Conservation (phyloP, 1,284 basidiomycete species). For the Fomitopsis schrenkii region DNA sequence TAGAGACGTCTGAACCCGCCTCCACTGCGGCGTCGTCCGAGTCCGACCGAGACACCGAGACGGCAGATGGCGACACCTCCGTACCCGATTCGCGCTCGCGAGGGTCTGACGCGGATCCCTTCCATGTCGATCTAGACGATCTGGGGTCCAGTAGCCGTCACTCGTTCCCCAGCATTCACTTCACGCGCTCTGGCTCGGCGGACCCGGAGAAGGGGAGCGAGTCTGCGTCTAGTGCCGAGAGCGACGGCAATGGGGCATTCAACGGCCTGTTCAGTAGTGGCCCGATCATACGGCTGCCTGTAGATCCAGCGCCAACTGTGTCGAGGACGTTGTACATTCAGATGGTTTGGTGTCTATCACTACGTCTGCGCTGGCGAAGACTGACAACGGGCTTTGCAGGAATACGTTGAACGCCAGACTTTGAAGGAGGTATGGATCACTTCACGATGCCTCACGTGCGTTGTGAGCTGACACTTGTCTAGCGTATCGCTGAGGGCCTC, state of each 20-base stretch:
- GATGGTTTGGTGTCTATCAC: conserved; percentile 52
- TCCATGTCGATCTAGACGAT: conserved; percentile 59
- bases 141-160: conserved; percentile 48
- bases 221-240: conserved; percentile 32
- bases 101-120: conserved; percentile 35
- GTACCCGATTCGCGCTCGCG: conserved; percentile 31
- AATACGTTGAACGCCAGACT: conserved; percentile 86
- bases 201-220: conserved; percentile 33
- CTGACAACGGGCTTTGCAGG: conserved; percentile 38
- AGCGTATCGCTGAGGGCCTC: conserved; percentile 80
- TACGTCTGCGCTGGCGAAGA: background rate
- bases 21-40: conserved; percentile 45
- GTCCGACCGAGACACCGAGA: conserved; percentile 33
- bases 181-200: conserved; percentile 45
- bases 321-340: conserved; percentile 82
- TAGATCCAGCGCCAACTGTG: conserved; percentile 34
- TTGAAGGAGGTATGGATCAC: conserved; percentile 60
- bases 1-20: conserved; percentile 58
- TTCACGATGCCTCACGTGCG: background rate
- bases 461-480: background rate
- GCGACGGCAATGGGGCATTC: conserved; percentile 32
- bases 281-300: background rate
- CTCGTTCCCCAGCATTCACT: conserved; percentile 80
- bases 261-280: conserved; percentile 20
- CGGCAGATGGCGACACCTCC: conserved; percentile 50